Evolutionary conservation across 768 basidiomycete genomes (phyloP), one percentile per base, ranked within the genome.

Genomic region (Obba rivulosa): DNA sequence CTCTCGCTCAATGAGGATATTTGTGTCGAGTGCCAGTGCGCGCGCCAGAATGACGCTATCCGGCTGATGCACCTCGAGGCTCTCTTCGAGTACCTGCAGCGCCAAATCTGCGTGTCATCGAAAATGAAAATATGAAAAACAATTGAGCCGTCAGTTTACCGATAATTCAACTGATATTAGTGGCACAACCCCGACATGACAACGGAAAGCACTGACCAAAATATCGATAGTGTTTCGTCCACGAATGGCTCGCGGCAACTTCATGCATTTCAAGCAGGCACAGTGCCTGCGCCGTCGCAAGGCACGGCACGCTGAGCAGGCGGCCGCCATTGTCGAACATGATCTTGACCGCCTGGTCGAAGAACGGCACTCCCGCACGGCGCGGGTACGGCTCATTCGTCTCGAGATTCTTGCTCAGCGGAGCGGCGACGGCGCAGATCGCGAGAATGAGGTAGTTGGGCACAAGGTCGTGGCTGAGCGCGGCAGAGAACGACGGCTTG

Each of bases 371-470:
- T 31, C 69, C 69, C 9, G 66, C 66, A 14, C 57, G 55, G 43
- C 67, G 65, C 25, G 60, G 54, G 20, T 79, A 77, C 5, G 66
- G 72, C 18, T 79, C 80, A 43, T 75, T 78, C 46, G 85, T 68
- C 17, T 75, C 72, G 28, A 83, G 77, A 47, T 82, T 83, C 51
- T 79, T 82, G 18, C 85, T 88, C 43, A 83, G 67, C 8, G 85
- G 87, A 17, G 89, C 86, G 5, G 88, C 87, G 28, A 89, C 72
- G 3, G 88, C 87, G 61, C 85, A 88, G 7, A 92, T 71, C 0
- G 87, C 82, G 41, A 84, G 76, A 16, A 91, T 70, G 22, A 92
- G 79, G 59, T 87, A 78, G 25, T 72, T 66, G 35, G 89, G 88
- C 25, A 92, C 76, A 48, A 76, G 73, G 54, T 81, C 81, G 51